These are phyloP conservation scores for Solanum aculeatissimum DNA, from an alignment of 305 asterid genomes.

Conservation along the genomic window DNA sequence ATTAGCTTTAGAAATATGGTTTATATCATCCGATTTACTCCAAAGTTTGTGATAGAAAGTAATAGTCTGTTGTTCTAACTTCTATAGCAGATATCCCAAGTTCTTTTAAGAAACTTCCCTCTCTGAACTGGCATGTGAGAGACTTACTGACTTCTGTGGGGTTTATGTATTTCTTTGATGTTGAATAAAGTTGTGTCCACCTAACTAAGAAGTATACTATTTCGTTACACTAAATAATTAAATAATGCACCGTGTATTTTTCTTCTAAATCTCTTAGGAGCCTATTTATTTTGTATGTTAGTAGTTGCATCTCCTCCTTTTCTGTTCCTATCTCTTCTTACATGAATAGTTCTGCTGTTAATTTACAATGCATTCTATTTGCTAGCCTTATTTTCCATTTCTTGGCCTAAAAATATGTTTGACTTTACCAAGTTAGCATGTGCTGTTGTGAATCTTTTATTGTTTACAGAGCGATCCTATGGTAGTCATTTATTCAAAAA, in stretches of 20 bases:
- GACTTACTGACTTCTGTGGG: background rate
- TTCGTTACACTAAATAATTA: background rate
- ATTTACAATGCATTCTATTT: background rate
- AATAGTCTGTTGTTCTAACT: background rate
- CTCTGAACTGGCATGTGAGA: background rate
- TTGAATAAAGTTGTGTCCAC: background rate
- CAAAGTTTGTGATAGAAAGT: background rate
- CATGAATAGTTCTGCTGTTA: background rate
- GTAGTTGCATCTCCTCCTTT: background rate
- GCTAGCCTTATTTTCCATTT: background rate
- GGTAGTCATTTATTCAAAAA: conserved; percentile 62
- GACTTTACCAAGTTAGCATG: background rate
- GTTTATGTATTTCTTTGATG: background rate
- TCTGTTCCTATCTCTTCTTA: background rate
- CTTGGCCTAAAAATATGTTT: background rate
- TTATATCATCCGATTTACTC: background rate
- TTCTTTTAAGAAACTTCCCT: background rate
- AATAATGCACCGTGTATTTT: background rate
- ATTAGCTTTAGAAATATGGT: background rate
- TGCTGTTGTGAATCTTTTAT: background rate
- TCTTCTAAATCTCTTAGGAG: background rate
- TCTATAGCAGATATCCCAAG: background rate
- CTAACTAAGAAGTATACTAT: background rate
- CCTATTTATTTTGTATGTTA: background rate
- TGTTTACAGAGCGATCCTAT: conserved; percentile 91